Percentiles rank a stretch among this genome's conserved stretches.
Conservation (phyloP, 805 yeast genomes). For the Pichia manshurica region DNA sequence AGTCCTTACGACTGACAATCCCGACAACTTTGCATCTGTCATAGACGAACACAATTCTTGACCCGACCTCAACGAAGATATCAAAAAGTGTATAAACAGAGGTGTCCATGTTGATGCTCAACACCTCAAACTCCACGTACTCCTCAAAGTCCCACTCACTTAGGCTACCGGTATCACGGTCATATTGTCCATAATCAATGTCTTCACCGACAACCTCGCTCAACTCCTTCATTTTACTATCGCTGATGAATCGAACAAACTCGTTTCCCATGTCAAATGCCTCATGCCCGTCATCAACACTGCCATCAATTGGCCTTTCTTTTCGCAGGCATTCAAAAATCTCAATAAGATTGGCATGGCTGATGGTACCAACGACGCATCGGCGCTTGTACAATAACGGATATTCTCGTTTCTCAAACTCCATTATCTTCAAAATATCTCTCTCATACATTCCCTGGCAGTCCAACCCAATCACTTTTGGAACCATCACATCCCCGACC, state of each 20-base stretch:
- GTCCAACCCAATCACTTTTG: slow-evolving; percentile 35
- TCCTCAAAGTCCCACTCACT: slow-evolving; percentile 13
- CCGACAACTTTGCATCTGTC: slow-evolving; percentile 62
- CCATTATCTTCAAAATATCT: slow-evolving; percentile 1
- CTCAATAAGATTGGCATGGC: slow-evolving; percentile 36
- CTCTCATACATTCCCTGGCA: slow-evolving; percentile 29
- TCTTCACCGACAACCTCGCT: neutral
- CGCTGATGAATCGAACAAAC: slow-evolving; percentile 15
- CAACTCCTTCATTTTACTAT: slow-evolving; percentile 6
- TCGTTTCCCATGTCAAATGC: neutral
- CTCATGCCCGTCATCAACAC: neutral
- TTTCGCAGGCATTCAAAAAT: neutral
- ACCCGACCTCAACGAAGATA: slow-evolving; percentile 74
- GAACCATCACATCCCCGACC: slow-evolving; percentile 61
- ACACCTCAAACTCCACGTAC: slow-evolving; percentile 49
- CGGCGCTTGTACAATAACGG: slow-evolving; percentile 41
- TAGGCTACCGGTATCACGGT: neutral
- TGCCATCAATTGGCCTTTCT: slow-evolving; percentile 6
- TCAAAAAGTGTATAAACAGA: slow-evolving; percentile 59
- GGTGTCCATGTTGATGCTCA: slow-evolving; percentile 48
- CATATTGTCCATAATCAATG: neutral
- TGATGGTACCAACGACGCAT: slow-evolving; percentile 41
- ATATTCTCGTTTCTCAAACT: slow-evolving; percentile 28
- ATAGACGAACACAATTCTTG: slow-evolving; percentile 64
- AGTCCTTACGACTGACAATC: slow-evolving; percentile 78